phyloP scores from a whole-genome alignment of 108 stramenopile species.

The Epipyxis sp. region DNA sequence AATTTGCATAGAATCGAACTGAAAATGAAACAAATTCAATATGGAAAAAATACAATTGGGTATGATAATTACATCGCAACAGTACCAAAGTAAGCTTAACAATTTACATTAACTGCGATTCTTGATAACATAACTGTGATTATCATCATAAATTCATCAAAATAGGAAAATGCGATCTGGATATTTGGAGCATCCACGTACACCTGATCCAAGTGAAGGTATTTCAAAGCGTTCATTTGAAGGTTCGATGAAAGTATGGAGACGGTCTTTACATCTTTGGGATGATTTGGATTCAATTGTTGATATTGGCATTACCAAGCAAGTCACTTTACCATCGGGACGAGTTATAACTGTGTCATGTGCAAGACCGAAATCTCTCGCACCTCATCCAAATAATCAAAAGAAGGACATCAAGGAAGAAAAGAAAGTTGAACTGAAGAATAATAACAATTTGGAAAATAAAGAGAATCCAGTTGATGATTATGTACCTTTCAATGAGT shows the following conservation, averaged over 20 bases:
- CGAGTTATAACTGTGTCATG: background rate
- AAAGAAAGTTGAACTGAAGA: no score
- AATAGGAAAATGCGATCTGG: background rate
- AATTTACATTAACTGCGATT: no score
- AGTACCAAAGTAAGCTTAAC: constrained; percentile 30
- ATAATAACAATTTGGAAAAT: no score
- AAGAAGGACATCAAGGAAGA: constrained; percentile 10
- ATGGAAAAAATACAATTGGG: constrained; percentile 26
- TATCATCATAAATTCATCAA: background rate
- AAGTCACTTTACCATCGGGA: background rate
- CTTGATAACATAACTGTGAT: background rate
- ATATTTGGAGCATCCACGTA: background rate
- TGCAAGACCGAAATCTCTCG: background rate
- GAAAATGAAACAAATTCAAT: constrained; percentile 24
- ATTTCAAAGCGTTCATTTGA: constrained; percentile 25
- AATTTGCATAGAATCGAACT: constrained; percentile 9
- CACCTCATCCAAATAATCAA: background rate
- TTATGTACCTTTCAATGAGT: no score
- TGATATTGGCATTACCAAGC: background rate
- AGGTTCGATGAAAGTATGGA: constrained; percentile 28
- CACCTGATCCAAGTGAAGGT: constrained; percentile 14
- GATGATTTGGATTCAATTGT: constrained; percentile 2
- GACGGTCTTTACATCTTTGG: constrained; percentile 22
- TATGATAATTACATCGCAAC: constrained; percentile 15
- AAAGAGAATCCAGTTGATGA: no score